phyloP scores from a whole-genome alignment of 164 flowering plant genomes.

The Cinnamomum micranthum region DNA sequence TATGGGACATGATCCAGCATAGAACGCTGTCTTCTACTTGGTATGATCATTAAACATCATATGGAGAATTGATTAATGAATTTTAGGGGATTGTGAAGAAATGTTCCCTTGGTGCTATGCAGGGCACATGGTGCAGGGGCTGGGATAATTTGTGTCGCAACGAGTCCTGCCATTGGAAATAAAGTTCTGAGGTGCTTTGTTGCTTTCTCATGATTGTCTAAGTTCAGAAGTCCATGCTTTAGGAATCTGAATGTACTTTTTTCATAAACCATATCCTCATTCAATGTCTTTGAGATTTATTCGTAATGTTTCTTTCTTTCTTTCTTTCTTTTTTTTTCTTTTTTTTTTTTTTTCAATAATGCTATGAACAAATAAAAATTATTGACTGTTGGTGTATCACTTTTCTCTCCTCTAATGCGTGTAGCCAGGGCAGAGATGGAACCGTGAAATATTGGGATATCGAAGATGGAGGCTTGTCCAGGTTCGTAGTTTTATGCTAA shows the following conservation, averaged over 20 bases:
- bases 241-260: not conserved
- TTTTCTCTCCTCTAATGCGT: not conserved
- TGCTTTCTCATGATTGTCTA: not conserved
- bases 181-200: constrained; percentile 62
- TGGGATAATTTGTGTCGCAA: constrained; percentile 62
- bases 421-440: constrained; percentile 95
- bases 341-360: not conserved
- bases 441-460: constrained; percentile 83
- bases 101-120: constrained; percentile 1
- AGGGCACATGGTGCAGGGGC: constrained; percentile 87
- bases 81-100: not conserved
- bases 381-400: not conserved
- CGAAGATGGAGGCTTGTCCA: constrained; percentile 55
- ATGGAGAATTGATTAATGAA: not conserved
- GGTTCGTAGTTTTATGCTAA: constrained; percentile 28
- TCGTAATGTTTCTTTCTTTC: not conserved
- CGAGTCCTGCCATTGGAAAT: constrained; percentile 54
- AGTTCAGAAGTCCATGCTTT: not conserved
- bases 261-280: not conserved
- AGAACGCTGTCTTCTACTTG: constrained; percentile 73
- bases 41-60: constrained; percentile 28
- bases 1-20: constrained; percentile 75
- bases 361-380: not conserved
- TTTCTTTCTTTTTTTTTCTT: too few species aligned
- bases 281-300: constrained; percentile 4